phyloP scores from a whole-genome alignment of 1,284 basidiomycete genomes.

The Wallemia ichthyophaga region DNA sequence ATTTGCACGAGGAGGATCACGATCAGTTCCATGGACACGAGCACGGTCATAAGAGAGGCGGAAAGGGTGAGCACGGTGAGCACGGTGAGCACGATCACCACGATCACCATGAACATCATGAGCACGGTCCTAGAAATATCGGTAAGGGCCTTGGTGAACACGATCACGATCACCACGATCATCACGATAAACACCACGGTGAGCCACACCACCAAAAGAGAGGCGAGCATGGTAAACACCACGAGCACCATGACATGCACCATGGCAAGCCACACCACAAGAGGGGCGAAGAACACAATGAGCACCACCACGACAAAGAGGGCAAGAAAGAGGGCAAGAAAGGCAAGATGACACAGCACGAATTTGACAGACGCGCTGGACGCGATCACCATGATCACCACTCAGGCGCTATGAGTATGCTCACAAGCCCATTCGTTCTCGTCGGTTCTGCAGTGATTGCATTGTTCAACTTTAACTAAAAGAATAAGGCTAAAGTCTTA shows the following conservation, averaged over 20 bases:
- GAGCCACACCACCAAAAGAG: no score
- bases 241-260: not conserved
- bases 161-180: no score
- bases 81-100: not conserved
- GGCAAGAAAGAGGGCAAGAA: not conserved
- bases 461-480: not conserved
- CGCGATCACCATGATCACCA: not conserved
- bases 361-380: not conserved
- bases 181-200: no score
- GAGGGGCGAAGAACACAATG: not conserved
- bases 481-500: not conserved
- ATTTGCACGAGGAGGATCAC: not conserved
- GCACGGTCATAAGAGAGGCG: not conserved
- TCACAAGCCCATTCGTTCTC: not conserved
- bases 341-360: not conserved
- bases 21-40: not conserved
- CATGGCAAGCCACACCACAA: not conserved
- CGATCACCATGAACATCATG: not conserved
- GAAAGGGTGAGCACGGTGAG: not conserved
- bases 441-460: not conserved
- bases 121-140: no score
- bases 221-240: no score
- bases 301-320: not conserved
- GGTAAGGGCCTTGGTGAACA: no score
- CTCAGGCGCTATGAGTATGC: not conserved